Base-by-base conservation (phyloP, 495 filamentous ascomycete species). In the Pseudevernia furfuracea region DNA sequence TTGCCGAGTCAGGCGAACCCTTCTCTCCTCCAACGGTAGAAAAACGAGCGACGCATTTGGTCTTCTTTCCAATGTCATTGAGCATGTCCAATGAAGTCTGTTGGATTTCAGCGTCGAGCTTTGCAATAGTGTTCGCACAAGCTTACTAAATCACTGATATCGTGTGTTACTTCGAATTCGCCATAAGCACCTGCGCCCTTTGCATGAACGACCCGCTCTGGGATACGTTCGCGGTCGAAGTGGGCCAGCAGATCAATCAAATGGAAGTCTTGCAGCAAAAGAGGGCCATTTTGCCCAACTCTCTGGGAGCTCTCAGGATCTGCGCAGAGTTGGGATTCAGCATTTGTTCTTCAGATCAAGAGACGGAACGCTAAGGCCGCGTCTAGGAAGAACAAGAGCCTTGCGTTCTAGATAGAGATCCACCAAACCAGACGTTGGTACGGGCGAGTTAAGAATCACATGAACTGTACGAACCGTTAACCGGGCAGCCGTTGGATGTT, bases 21-120 rank as follows among this genome's bases (percentile, higher is more conserved):
- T 82, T 79, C 71, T 87, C 86, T 34, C 80, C 79, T 32, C 80
- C 85, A 10, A 87, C 84, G 5, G 87, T 89, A 0, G 86, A 88
- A 65, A 89, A 81, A 5, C 87, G 82, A 28, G 75, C 78, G 6
- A 89, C 75, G 7, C 77, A 73, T 41, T 80, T 76, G 8, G 83
- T 87, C 75, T 87, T 89, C 69, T 85, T 87, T 65, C 87, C 87
- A 39, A 84, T 74, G 5, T 73, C 76, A 19, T 52, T 77, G 61
- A 84, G 75, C 76, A 85, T 76, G 23, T 72, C 77, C 2, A 77
- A 69, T 17, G 72, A 73, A 34, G 77, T 78, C 67, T 69, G 25
- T 4, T 11, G 36, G 10, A 49, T 39, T 8, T 69, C 25, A 67
- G 61, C 30, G 17, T 34, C 21, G 30, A 34, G 6, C 17, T 55